Conservation (phyloP, 2,329 filamentous ascomycete species). For the Apiospora hydei region DNA sequence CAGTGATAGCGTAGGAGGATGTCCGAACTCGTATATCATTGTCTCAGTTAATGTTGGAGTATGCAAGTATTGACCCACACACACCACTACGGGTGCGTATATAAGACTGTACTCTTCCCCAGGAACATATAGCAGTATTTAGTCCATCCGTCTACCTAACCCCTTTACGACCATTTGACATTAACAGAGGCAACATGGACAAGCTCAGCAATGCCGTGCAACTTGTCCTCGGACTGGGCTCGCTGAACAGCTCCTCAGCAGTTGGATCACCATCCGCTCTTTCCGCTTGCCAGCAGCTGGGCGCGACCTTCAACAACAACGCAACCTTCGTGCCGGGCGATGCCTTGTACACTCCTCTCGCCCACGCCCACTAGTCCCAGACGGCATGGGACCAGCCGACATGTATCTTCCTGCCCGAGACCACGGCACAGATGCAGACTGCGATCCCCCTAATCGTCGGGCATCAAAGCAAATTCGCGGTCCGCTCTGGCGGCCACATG, state of each 20-base stretch:
- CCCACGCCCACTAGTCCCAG: not conserved
- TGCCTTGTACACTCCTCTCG: not conserved
- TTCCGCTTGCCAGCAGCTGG: not conserved
- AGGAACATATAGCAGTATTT: too few relatives aligned
- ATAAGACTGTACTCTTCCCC: too few relatives aligned
- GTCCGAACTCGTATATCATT: too few relatives aligned
- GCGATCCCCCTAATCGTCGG: constrained; percentile 30
- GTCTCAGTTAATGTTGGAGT: too few relatives aligned
- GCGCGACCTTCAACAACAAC: not conserved
- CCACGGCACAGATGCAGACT: constrained; percentile 31
- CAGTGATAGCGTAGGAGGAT: too few relatives aligned
- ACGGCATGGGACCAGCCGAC: constrained; percentile 3
- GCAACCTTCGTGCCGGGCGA: not conserved
- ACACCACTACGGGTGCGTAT: too few relatives aligned
- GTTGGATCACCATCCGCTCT: not conserved
- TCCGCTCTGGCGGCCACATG: constrained; percentile 38
- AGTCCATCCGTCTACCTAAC: too few relatives aligned
- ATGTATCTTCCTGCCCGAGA: constrained; percentile 35
- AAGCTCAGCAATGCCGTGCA: not conserved
- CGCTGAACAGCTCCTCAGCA: not conserved
- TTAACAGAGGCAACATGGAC: not conserved
- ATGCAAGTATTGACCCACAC: too few relatives aligned
- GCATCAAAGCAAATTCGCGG: constrained; percentile 33
- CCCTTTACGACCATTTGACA: too few relatives aligned
- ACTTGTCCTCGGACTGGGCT: not conserved